Base-by-base conservation (phyloP, 352 stramenopile genomes). In the Albugo laibachii region DNA sequence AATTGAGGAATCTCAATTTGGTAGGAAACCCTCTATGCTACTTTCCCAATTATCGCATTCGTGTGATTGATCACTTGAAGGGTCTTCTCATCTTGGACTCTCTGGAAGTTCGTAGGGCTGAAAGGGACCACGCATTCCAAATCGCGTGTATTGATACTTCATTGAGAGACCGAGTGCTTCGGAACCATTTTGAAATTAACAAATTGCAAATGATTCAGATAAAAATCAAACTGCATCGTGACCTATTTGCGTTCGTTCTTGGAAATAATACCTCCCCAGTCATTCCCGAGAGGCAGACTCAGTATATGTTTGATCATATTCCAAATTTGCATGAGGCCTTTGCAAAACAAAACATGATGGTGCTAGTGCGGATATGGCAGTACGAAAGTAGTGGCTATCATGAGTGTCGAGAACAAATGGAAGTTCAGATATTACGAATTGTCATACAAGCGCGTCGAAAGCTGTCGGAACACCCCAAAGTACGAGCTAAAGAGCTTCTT, bases 1-100 rank as follows among this genome's bases (percentile, higher is more conserved):
- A 74, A 14, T 58, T 88, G 4, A 59, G 66, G 1, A 74, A 80
- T 36, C 45, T 91, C 4, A 83, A 84, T 51, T 48, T 87, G 35
- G 55, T 65, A 36, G 77, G 77, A 10, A 87, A 91, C 43, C 77
- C 77, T 18, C 36, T 91, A 5, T 85, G 72, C 24, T 59, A 78
- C 8, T 61, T 71, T 31, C 77, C 77, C 0, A 80, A 86, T 53
- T 91, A 91, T 34, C 57, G 77, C 10, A 35, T 75, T 4, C 72
- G 72, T 1, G 53, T 80, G 8, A 19, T 91, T 10, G 61, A 71
- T n/a, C 41, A 50, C 21, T 43, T 91, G 5, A 49, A 20, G 2
- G 59, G 59, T 15, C 20, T 91, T 1, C 57, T 69, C 8, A 54
- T 83, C 11, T 56, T 91, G 14, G 77, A 91, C 49, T 69, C 64